A percentile compares a stretch with the other conserved stretches of the same genome.
phyloP scores from a whole-genome alignment of 192 early-diverging fungal genomes.

The Podila clonocystis region DNA sequence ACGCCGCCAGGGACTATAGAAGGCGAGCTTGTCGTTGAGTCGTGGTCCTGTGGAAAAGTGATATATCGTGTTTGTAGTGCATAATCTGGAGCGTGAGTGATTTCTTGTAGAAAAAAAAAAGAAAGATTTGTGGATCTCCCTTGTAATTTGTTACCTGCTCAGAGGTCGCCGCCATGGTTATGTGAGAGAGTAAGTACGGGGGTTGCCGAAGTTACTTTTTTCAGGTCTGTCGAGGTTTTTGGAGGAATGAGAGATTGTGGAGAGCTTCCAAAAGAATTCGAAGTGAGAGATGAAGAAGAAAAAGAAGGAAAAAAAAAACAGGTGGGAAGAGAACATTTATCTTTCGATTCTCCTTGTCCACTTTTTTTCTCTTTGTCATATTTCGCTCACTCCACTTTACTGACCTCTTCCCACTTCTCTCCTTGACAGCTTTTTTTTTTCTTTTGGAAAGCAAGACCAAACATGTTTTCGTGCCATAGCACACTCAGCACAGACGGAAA shows the following conservation, averaged over 20 bases:
- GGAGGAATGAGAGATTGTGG: not conserved
- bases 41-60: conserved; percentile 1
- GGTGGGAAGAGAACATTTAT: too few relatives aligned
- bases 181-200: too few relatives aligned
- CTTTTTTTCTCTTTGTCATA: not conserved
- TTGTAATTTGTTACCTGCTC: conserved; percentile 17
- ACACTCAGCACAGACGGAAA: not conserved
- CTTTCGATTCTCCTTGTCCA: not conserved
- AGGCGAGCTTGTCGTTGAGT: not conserved
- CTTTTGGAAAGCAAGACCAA: not conserved
- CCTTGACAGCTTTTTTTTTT: not conserved
- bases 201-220: too few relatives aligned
- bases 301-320: conserved; percentile 5
- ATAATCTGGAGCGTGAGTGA: too few relatives aligned
- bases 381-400: not conserved
- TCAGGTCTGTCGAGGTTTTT: not conserved
- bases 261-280: not conserved
- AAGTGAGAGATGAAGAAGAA: not conserved
- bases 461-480: not conserved
- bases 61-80: not conserved
- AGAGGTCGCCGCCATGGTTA: conserved; percentile 17
- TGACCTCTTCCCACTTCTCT: not conserved
- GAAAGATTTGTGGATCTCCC: too few relatives aligned
- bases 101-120: too few relatives aligned
- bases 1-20: conserved; percentile 3